Conservation (phyloP, 2,329 filamentous ascomycete genomes). For the Venturia nashicola region DNA sequence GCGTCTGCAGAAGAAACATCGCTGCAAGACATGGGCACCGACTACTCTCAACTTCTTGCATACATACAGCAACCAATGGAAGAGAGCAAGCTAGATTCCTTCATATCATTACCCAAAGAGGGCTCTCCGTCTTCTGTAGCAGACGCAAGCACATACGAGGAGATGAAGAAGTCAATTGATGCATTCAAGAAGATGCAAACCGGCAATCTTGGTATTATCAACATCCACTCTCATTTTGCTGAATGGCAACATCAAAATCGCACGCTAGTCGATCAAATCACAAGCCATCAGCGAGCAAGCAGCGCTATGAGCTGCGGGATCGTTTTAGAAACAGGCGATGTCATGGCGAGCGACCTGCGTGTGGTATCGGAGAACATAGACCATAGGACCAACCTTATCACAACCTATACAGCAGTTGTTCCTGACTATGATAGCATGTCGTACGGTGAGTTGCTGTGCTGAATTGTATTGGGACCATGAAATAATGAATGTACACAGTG, state of each 20-base stretch:
- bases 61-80: constrained; percentile 66
- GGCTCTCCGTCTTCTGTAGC: constrained; percentile 6
- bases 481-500: constrained; percentile 8
- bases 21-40: constrained; percentile 66
- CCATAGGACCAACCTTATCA: constrained; percentile 18
- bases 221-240: constrained; percentile 7
- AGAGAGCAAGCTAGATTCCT: constrained; percentile 51
- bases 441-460: not conserved
- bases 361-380: constrained; percentile 38
- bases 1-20: constrained; percentile 55
- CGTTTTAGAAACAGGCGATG: constrained; percentile 29
- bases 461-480: not conserved
- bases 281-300: constrained; percentile 33
- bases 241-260: constrained; percentile 4
- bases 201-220: not conserved
- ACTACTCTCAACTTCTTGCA: constrained; percentile 57
- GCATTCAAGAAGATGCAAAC: not conserved
- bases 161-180: constrained; percentile 3
- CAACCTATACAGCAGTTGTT: constrained; percentile 17
- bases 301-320: constrained; percentile 57
- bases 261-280: constrained; percentile 24
- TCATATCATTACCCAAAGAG: constrained; percentile 35
- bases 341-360: constrained; percentile 39
- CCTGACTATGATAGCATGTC: not conserved
- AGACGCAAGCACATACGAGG: constrained; percentile 10